Evolutionary conservation across 2,329 filamentous ascomycete species (phyloP), one percentile per base, ranked within the genome.

Genomic region (Fusarium mundagurra): DNA sequence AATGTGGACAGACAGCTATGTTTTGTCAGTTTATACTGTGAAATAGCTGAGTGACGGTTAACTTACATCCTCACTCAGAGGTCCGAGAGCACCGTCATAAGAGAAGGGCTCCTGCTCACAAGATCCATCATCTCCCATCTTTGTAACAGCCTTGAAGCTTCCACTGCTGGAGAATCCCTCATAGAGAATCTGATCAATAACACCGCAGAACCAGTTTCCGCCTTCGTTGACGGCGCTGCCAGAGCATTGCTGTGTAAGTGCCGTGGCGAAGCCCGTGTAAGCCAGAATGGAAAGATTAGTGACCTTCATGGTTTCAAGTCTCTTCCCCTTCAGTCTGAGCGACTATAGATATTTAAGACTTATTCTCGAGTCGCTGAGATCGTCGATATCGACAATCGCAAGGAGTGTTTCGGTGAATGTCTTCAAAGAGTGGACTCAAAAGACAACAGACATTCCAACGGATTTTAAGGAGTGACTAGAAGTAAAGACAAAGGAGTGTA

Each of bases 21-120:
- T 22, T 29, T n/a, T n/a, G 31, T 68, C 22, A 45, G 50, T 13
- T 9, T 58, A 29, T 34, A 20, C 14, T 24, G 22, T 9, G 31
- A 36, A 27, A 33, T 29, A 31, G 9, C 12, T 14, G 29, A 39
- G 44, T 54, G 24, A 48, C 12, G 24, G 31, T 12, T 39, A 33
- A 81, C 89, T 82, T 84, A 94, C 92, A 84, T 92, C 92, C 80
- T 93, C 90, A 70, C 93, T 87, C 39, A 94, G 86, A 12, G 93
- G 93, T 34, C 91, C 88, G 59, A 94, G 83, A 45, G 88, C 84
- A 20, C 92, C 92, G 17, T 82, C 85, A 78, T 91, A 94, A 2
- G 81, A 65, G 68, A 87, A 83, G 22, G 86, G 82, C 43, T 85
- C 80, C 71, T 86, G 89, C 12, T 82, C 76, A 81, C 93, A 95